Evolutionary conservation across 2,329 filamentous ascomycete genomes (phyloP), one percentile per base, ranked within the genome.

Genomic region (Cucurbitaria berberidis): DNA sequence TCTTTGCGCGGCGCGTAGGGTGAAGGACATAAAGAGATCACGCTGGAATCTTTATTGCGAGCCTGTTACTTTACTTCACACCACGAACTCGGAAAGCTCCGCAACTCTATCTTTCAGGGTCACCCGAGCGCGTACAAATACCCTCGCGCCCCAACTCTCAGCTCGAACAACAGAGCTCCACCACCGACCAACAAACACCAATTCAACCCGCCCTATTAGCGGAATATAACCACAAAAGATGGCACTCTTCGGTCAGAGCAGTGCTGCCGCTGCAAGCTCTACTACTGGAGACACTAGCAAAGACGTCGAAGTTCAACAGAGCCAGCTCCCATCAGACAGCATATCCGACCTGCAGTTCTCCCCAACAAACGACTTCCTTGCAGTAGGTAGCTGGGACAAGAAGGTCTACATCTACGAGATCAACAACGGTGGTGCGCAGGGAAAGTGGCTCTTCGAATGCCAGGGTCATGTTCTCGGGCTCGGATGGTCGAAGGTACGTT

Each of bases 361-460:
- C 13, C 86, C 89, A 1, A 82, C 82, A 47, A 84, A 79, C 62
- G 91, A 98, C 67, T 89, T 96, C 73, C 82, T 99, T 16, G 92
- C 93, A 21, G 90, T 97, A 30, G 82, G 91, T 42, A 96, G 91
- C 67, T 99, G 95, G 95, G 95, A 99, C 78, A 96, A 96, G 81
- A 96, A 96, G 76, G 91, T 98, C 59, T 89, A 93, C 70, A 93
- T 99, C 73, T 99, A 98, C 79, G 91, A 98, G 76, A 91, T 98
- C 72, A 86, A 88, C 51, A 86, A 86, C 62, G 91, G 92, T 38
- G 85, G 89, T 72, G 93, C 89, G 69, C 86, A 91, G 73, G 92
- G 91, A 44, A 93, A 93, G 70, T 91, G 91, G 59, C 80, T 89
- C 53, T 96, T 95, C 71, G 89, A 96, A 64, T 91, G 96, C 77